phyloP scores from a whole-genome alignment of 2,329 filamentous ascomycete species.

The Arthroderma sp. region DNA sequence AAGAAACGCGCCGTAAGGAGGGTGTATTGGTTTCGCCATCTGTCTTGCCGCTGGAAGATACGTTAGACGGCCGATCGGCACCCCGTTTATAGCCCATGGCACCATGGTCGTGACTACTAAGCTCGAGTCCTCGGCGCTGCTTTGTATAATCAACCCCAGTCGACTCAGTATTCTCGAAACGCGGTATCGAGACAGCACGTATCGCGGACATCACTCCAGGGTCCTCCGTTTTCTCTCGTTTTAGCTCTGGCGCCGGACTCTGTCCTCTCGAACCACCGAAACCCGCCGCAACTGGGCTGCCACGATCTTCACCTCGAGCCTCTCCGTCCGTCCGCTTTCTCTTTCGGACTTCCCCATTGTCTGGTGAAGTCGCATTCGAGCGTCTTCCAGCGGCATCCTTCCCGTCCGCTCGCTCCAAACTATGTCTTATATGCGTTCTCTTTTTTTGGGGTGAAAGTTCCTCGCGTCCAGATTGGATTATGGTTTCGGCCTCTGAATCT shows the following conservation, averaged over 20 bases:
- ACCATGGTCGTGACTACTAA: conserved; percentile 1
- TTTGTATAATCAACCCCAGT: conserved; percentile 10
- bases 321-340: conserved; percentile 21
- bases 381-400: conserved; percentile 16
- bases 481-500: conserved; percentile 38
- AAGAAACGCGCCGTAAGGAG: conserved; percentile 19
- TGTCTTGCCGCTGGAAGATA: conserved; percentile 1
- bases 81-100: not conserved
- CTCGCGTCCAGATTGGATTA: conserved; percentile 35
- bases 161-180: conserved; percentile 10
- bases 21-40: conserved; percentile 4
- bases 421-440: conserved; percentile 27
- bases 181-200: conserved; percentile 12
- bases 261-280: conserved; percentile 14
- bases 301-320: conserved; percentile 13
- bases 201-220: conserved; percentile 14
- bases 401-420: conserved; percentile 9
- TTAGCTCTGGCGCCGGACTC: conserved; percentile 21
- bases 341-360: conserved; percentile 18
- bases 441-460: conserved; percentile 36
- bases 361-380: conserved; percentile 10
- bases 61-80: not conserved
- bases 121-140: not conserved
- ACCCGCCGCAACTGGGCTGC: conserved; percentile 15
- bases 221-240: conserved; percentile 25